phyloP scores from a whole-genome alignment of 2,329 filamentous ascomycete genomes.

The Pseudogymnoascus sp. region DNA sequence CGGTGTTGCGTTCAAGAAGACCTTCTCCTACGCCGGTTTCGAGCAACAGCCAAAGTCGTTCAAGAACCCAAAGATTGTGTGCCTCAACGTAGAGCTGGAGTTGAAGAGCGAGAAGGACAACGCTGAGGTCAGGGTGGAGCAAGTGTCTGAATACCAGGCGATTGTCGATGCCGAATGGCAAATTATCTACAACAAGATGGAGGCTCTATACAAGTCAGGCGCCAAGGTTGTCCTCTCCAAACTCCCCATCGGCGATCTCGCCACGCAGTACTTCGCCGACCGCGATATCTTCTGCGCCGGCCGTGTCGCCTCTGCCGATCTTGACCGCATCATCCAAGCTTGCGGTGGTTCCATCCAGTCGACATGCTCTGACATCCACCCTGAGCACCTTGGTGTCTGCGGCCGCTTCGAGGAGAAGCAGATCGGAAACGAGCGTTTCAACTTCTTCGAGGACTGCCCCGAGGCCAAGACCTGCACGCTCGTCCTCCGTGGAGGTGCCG shows the following conservation, averaged over 20 bases:
- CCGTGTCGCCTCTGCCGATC: slow-evolving; percentile 81
- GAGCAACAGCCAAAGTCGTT: slow-evolving; percentile 98
- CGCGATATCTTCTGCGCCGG: slow-evolving; percentile 97
- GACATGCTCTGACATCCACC: slow-evolving; percentile 89
- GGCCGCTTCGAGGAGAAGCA: slow-evolving; percentile 90
- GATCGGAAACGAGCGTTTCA: slow-evolving; percentile 95
- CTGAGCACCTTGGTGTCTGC: slow-evolving; percentile 84
- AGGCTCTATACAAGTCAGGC: slow-evolving; percentile 85
- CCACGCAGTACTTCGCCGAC: slow-evolving; percentile 96
- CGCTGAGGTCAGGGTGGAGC: slow-evolving; percentile 93
- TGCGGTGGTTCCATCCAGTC: slow-evolving; percentile 89
- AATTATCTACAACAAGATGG: slow-evolving; percentile 99
- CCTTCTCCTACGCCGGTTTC: slow-evolving; percentile 97
- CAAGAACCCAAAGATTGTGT: slow-evolving; percentile 90
- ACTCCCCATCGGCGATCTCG: slow-evolving; percentile 92
- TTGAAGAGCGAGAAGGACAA: slow-evolving; percentile 99
- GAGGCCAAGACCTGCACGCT: slow-evolving; percentile 95
- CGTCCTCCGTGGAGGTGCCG: slow-evolving; percentile 87
- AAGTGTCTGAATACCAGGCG: slow-evolving; percentile 97
- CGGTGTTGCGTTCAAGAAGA: slow-evolving; percentile 99
- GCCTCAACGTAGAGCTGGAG: slow-evolving; percentile 95
- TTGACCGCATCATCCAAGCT: slow-evolving; percentile 92
- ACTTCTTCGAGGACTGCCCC: slow-evolving; percentile 95
- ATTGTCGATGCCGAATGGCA: slow-evolving; percentile 99
- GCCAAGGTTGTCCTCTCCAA: slow-evolving; percentile 97